Evolutionary conservation across 1,284 basidiomycete genomes (phyloP), one percentile per base, ranked within the genome.

Genomic region (Microbotryomycetes sp.): DNA sequence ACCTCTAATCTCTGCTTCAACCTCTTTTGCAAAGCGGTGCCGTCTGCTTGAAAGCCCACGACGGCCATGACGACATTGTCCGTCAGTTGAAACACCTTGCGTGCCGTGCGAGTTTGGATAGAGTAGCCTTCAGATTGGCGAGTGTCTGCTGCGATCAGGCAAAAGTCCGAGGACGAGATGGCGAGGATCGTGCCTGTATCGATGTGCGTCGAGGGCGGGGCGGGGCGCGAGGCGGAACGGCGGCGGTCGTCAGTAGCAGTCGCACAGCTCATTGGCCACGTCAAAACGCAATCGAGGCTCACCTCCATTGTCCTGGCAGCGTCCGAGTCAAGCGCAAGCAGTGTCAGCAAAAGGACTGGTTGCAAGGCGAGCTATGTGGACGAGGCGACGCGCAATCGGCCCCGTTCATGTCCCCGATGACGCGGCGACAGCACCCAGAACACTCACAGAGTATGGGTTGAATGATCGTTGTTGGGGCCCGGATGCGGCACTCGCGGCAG

Each of bases 21-120:
- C 73, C 87, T 85, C 82, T 94, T 94, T 71, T 96, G 89, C 73
- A 97, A 91, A 82, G 89, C 89, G 74, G 91, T 92, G 30, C 90
- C 91, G 75, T 97, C 92, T 51, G 91, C 92, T 27, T 91, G 88
- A 74, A 96, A 96, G 4, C 92, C 92, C 72, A 93, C 94, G 41
- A 93, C 90, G 30, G 92, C 91, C 46, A 97, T 80, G 6, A 92
- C 89, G 26, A 88, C 88, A 72, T 86, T 88, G 77, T 92, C 89
- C n/a, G 91, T 96, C 73, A 92, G 76, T 78, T 82, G 79, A 77
- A 89, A 90, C 65, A 91, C 88, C 75, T 91, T 90, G 47, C 90
- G 86, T n/a, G 91, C 91, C 76, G 94, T 94, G 75, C 92, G 83
- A 59, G 91, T 93, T 79, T 97, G 92, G 75, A 96, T 96, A 73